Conservation (phyloP, 352 stramenopile species). For the Globisporangium orthogonon region DNA sequence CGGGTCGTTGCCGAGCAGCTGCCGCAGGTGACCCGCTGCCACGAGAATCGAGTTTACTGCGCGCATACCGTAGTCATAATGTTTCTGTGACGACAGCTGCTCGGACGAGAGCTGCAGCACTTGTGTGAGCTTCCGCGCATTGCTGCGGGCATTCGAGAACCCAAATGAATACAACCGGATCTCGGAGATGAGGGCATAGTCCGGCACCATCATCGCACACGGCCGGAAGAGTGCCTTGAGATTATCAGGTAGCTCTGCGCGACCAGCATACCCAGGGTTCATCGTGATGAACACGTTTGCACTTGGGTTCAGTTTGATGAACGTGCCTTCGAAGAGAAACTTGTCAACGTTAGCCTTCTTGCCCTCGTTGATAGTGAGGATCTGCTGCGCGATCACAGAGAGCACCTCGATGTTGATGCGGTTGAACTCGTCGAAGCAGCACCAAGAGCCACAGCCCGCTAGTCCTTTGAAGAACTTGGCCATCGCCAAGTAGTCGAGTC, state of each 20-base stretch:
- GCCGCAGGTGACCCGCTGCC: constrained; percentile 86
- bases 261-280: constrained; percentile 94
- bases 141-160: constrained; percentile 85
- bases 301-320: constrained; percentile 90
- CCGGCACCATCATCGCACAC: constrained; percentile 95
- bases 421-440: constrained; percentile 95
- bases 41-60: constrained; percentile 94
- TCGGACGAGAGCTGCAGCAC: constrained; percentile 92
- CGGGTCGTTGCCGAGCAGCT: constrained; percentile 85
- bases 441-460: constrained; percentile 89
- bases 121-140: constrained; percentile 91
- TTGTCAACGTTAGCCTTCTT: constrained; percentile 88
- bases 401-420: constrained; percentile 94
- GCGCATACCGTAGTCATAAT: constrained; percentile 96
- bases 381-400: constrained; percentile 93
- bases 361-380: constrained; percentile 90
- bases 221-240: constrained; percentile 92
- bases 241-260: constrained; percentile 92
- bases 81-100: constrained; percentile 91
- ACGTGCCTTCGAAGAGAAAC: constrained; percentile 93
- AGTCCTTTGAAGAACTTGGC: constrained; percentile 96
- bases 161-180: constrained; percentile 93
- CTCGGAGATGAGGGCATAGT: constrained; percentile 93
- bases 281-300: constrained; percentile 95
- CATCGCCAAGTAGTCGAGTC: constrained; percentile 92